Base-by-base conservation (phyloP, 1,284 basidiomycete genomes). In the Ustilago hordei region DNA sequence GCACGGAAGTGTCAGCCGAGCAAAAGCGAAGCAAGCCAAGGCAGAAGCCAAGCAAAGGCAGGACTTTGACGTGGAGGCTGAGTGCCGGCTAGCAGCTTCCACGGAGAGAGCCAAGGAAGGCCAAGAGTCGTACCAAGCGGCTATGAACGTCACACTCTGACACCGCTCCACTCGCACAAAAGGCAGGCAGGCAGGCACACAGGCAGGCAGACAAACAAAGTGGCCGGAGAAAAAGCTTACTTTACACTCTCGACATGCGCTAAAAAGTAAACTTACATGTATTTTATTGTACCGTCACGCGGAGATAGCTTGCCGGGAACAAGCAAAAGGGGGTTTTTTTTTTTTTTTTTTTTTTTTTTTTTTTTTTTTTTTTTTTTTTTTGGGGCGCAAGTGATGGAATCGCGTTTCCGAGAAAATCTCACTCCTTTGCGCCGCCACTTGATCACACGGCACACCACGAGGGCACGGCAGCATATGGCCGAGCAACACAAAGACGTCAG, bases 1-100 rank as follows among this genome's bases (percentile, higher is more conserved):
- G 48, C 48, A 50, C 48, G 48, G 48, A 50, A 50, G 48, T 50
- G 48, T 50, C 48, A 50, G 48, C 48, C 48, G 48, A 50, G 48
- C 48, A 31, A 11, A 48, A 23, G 45, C 45, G 23, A 48, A 48
- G 45, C 7, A 50, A 13, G 4, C 12, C 23, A 23, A 12, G 23
- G 48, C 48, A 11, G 32, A 23, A 48, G 43, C 43, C 43, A 45
- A 45, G 43, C 43, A n/a, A 45, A 36, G 8, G 8, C 12, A 31
- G 31, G 28, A 28, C 28, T 28, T 12, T 50, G 48, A 32, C 48
- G 31, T 50, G 48, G 48, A 50, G 28, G 23, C 31, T 50, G 28
- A 50, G 48, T 50, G 48, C 48, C 48, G 31, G 8, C 31, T 50
- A 28, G 23, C 23, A 28, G 48, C n/a, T 50, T 50, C 48, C 48